Evolutionary conservation across 371 early-diverging fungal genomes (phyloP), one percentile per base, ranked within the genome.

Genomic region (Mucor lusitanicus): DNA sequence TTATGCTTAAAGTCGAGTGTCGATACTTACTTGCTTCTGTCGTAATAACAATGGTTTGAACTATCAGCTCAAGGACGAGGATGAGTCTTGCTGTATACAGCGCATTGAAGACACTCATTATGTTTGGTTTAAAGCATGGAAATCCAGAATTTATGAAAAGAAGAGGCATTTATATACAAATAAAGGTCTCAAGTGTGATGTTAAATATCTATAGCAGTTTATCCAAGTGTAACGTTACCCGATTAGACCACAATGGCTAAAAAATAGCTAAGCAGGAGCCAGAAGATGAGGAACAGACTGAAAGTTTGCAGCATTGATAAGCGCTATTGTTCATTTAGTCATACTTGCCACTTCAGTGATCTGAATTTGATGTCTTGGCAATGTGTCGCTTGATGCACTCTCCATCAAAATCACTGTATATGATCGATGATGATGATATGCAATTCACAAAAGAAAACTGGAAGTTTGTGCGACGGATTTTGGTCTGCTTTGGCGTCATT

Each of bases 11-110:
- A 37, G 30, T 30, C 6, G 30, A 30, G 30, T 30, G 30, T 30
- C 6, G 30, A 30, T 30, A 30, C 35, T 61, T 61, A 61, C 62
- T 48, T 12, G 62, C 30, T 61, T 61, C 62, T 21, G 62, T 61
- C 15, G 19, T 21, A 7, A 61, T 12, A 7, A 61, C 62, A 25
- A 50, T 35, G 5, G 15, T 11, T 50, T 61, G 62, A 3, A 21
- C 30, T 17, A 32, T 21, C 7, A 61, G 19, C 21, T 61, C 62
- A 50, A 33, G 12, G 37, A 33, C 17, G 6, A 59, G 27, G n/a
- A 59, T 23, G 2, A 50, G 8, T 4, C 50, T 50, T 23, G 50
- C n/a, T 23, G 5, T 50, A 11, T 9, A 25, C 21, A 50, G 25
- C 12, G 50, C 50, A 50, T 50, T 50, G 12, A 50, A 50, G 3